These are phyloP conservation scores for Cladophialophora yegresii DNA, from an alignment of 2,329 filamentous ascomycete species.

Conservation along the genomic window DNA sequence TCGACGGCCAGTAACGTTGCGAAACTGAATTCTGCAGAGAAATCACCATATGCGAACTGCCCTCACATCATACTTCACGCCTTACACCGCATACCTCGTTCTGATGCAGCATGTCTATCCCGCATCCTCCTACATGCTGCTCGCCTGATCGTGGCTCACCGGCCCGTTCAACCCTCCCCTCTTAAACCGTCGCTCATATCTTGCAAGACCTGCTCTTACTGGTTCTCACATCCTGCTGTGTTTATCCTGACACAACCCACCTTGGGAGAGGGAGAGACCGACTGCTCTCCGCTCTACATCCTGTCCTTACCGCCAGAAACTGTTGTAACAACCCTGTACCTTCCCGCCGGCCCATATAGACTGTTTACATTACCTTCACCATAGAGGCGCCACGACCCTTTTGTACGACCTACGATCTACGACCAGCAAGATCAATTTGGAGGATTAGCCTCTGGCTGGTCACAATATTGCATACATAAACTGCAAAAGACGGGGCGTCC, in stretches of 20 bases:
- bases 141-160: slow-evolving; percentile 26
- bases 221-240: slow-evolving; percentile 20
- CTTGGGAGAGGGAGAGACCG: slow-evolving; percentile 21
- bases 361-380: slow-evolving; percentile 11
- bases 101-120: slow-evolving; percentile 25
- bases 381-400: slow-evolving; percentile 1
- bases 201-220: slow-evolving; percentile 22
- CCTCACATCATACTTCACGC: slow-evolving; percentile 10
- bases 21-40: slow-evolving; percentile 10
- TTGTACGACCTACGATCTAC: slow-evolving; percentile 13
- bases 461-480: not conserved
- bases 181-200: slow-evolving; percentile 25
- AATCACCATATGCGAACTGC: slow-evolving; percentile 2
- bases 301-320: slow-evolving; percentile 33
- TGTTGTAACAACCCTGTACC: slow-evolving; percentile 13
- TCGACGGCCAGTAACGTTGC: not conserved
- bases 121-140: slow-evolving; percentile 24
- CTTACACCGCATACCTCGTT: slow-evolving; percentile 18
- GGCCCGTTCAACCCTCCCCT: slow-evolving; percentile 20
- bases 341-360: slow-evolving; percentile 9
- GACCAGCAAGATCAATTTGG: slow-evolving; percentile 2
- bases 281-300: slow-evolving; percentile 23
- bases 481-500: not conserved
- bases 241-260: slow-evolving; percentile 12
- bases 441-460: not conserved